Evolutionary conservation across 2,329 filamentous ascomycete species (phyloP), one percentile per base, ranked within the genome.

Genomic region (Xylariaceae sp.): DNA sequence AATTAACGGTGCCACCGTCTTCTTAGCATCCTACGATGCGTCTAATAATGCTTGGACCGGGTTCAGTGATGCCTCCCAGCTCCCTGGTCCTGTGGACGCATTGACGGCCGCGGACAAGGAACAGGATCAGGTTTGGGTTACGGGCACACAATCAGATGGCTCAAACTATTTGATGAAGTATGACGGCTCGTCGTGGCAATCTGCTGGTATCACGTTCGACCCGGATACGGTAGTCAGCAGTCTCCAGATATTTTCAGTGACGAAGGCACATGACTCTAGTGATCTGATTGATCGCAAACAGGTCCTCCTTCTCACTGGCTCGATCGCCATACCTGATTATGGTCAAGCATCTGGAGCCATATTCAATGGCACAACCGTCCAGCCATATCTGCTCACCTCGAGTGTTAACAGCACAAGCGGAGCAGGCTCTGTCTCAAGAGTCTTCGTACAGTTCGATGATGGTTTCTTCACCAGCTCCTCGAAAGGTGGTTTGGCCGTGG

Each of bases 261-360:
- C 78, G 1, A 66, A 82, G 37, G 66, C 79, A 13, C 93, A 97
- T 60, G 78, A 69, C 28, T 65, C 72, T 12, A 81, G 77, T 2
- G 65, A 77, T 29, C 69, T 89, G 6, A 66, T 98, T 13, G 74
- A 81, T 38, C 65, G 75, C 15, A 72, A 81, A 47, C 81, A 93
- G 60, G 76, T 81, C 3, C 77, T 98, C 28, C 76, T 98, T 65
- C 71, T 97, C 37, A 88, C 88, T n/a, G 93, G 93, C 30, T 79
- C 85, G 39, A 79, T 98, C 51, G 76, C 81, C 50, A 73, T 97
- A 15, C 79, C 85, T 0, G 69, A 70, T 37, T 89, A 89, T 59
- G 90, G 91, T 44, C 83, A 82, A 43, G 88, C 85, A 4, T 95
- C 91, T 12, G 89, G 88, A 8, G 91, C 83, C 7, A 70, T 96